phyloP scores from a whole-genome alignment of 1,284 basidiomycete species.

The Amylostereum chailletii region DNA sequence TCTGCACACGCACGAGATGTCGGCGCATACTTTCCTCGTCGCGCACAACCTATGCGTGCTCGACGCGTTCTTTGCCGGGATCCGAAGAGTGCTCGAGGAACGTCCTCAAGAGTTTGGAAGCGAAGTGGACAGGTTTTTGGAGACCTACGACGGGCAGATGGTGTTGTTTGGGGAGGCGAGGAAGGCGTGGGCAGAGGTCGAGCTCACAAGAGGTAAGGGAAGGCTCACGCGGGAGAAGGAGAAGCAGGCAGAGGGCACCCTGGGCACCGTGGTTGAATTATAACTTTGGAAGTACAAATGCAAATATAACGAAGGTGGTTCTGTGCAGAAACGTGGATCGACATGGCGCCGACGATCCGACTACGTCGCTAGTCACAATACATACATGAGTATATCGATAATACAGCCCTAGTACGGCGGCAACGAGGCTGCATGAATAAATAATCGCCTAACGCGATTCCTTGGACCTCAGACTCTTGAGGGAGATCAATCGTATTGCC shows the following conservation, averaged over 20 bases:
- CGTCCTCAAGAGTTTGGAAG: slow-evolving; percentile 25
- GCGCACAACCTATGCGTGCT: slow-evolving; percentile 68
- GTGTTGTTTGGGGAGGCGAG: slow-evolving; percentile 43
- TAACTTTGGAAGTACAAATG: too few relatives aligned
- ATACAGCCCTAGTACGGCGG: too few relatives aligned
- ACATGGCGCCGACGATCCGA: too few relatives aligned
- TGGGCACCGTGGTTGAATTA: slow-evolving; percentile 9
- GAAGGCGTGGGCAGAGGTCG: slow-evolving; percentile 51
- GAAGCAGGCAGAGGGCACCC: slow-evolving; percentile 15
- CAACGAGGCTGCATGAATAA: too few relatives aligned
- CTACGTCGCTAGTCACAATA: too few relatives aligned
- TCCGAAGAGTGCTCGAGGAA: slow-evolving; percentile 35
- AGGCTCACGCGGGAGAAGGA: slow-evolving; percentile 45
- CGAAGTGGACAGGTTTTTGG: slow-evolving; percentile 45
- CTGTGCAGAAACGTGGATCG: too few relatives aligned
- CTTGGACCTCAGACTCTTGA: too few relatives aligned
- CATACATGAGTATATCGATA: too few relatives aligned
- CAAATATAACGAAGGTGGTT: too few relatives aligned
- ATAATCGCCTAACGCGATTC: too few relatives aligned
- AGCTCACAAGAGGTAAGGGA: slow-evolving; percentile 59
- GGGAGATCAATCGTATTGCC: too few relatives aligned
- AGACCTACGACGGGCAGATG: slow-evolving; percentile 40
- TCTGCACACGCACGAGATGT: slow-evolving; percentile 81
- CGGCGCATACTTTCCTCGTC: slow-evolving; percentile 61
- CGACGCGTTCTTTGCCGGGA: slow-evolving; percentile 50